Evolutionary conservation across 2,329 filamentous ascomycete genomes (phyloP).

Genomic region (Aspergillus niger): DNA sequence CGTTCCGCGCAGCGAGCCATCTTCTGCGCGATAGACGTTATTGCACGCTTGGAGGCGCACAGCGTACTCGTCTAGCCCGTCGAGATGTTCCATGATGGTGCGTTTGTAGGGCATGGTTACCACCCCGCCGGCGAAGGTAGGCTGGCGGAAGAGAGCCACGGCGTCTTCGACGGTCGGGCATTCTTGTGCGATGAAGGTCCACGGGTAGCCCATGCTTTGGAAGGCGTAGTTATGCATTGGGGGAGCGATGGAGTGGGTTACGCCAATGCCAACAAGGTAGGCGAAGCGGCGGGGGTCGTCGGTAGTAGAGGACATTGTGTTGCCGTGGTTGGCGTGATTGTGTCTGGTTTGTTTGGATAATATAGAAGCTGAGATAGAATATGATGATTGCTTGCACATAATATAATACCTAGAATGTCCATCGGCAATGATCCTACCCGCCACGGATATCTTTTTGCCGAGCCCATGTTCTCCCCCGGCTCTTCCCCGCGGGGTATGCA

Average conservation of each 20-base stretch:
- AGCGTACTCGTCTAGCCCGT: constrained; percentile 41
- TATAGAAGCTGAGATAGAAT: too few relatives aligned
- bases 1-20: constrained; percentile 37
- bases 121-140: constrained; percentile 36
- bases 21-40: constrained; percentile 14
- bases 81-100: constrained; percentile 30
- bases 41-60: constrained; percentile 40
- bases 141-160: constrained; percentile 29
- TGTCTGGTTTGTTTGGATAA: too few relatives aligned
- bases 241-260: constrained; percentile 46
- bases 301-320: too few relatives aligned
- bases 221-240: constrained; percentile 46
- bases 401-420: too few relatives aligned
- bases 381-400: too few relatives aligned
- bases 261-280: constrained; percentile 45
- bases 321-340: too few relatives aligned
- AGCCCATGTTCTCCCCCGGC: too few relatives aligned
- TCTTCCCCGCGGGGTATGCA: too few relatives aligned
- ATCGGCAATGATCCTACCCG: too few relatives aligned
- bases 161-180: constrained; percentile 35
- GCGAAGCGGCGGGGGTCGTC: constrained; percentile 24
- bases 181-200: constrained; percentile 39
- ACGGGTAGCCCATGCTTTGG: constrained; percentile 36
- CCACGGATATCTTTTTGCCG: too few relatives aligned
- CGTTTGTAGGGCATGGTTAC: constrained; percentile 51